phyloP scores from a whole-genome alignment of 169 alveolate genomes.

The Plasmodium billcollinsi region DNA sequence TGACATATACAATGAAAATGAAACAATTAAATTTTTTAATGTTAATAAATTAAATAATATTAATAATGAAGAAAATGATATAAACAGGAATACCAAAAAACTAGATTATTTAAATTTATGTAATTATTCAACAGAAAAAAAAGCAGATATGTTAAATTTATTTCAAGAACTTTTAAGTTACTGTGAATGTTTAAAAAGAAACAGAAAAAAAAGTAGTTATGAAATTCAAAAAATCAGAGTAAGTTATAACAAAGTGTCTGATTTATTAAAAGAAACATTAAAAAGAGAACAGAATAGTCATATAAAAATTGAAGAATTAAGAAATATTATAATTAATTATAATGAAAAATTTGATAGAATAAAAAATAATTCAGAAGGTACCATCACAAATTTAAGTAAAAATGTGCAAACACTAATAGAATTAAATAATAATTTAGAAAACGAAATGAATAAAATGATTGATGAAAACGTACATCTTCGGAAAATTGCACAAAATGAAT shows the following conservation, averaged over 20 bases:
- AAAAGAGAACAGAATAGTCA: slow-evolving; percentile 71
- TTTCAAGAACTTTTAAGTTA: slow-evolving; percentile 67
- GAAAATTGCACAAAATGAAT: slow-evolving; percentile 51
- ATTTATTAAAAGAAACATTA: slow-evolving; percentile 56
- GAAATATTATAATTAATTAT: slow-evolving; percentile 58
- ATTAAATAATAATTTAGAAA: slow-evolving; percentile 54
- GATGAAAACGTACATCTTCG: slow-evolving; percentile 55
- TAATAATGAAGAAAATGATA: slow-evolving; percentile 16
- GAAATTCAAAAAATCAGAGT: slow-evolving; percentile 56
- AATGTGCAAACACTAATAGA: slow-evolving; percentile 67
- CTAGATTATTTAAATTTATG: slow-evolving; percentile 21
- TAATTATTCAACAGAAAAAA: slow-evolving; percentile 26
- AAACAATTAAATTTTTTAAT: too few species aligned
- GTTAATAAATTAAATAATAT: neutral
- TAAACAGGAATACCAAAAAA: slow-evolving; percentile 8
- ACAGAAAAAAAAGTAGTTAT: slow-evolving; percentile 49
- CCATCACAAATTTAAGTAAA: slow-evolving; percentile 64
- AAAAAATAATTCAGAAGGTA: slow-evolving; percentile 73
- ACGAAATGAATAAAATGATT: slow-evolving; percentile 67
- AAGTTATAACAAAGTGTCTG: slow-evolving; percentile 67
- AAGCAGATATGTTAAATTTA: slow-evolving; percentile 58
- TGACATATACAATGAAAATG: too few species aligned
- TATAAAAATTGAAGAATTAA: slow-evolving; percentile 69
- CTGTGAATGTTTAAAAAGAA: slow-evolving; percentile 73
- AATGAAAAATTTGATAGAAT: slow-evolving; percentile 61